phyloP scores from a whole-genome alignment of 768 basidiomycete species.

The Hypholoma fasciculare region DNA sequence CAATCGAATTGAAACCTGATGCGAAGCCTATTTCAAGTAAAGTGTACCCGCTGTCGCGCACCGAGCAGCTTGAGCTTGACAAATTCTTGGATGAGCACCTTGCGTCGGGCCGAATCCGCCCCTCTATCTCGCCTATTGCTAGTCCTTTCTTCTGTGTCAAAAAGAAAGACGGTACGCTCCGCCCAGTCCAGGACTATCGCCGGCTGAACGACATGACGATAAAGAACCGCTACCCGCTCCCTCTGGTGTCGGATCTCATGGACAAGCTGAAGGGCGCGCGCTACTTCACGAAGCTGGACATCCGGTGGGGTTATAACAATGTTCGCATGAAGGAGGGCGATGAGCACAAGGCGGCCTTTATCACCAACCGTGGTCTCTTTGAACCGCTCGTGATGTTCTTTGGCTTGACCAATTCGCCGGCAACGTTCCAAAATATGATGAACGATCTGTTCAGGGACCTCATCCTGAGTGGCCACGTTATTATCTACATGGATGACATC shows the following conservation, averaged over 20 bases:
- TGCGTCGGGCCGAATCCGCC: constrained; percentile 32
- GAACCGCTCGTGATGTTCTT: constrained; percentile 41
- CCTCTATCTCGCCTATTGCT: constrained; percentile 28
- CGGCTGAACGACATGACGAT: constrained; percentile 35
- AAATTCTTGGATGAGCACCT: constrained; percentile 20
- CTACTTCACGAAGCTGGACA: constrained; percentile 35
- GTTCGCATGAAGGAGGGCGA: constrained; percentile 27
- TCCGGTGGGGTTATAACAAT: constrained; percentile 15
- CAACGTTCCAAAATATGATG: constrained; percentile 43
- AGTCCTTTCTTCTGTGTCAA: constrained; percentile 33
- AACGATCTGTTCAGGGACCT: constrained; percentile 35
- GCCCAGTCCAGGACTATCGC: constrained; percentile 30
- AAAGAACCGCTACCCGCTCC: constrained; percentile 31
- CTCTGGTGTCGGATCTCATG: constrained; percentile 25
- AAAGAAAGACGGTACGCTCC: constrained; percentile 32
- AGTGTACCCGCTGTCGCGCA: constrained; percentile 27
- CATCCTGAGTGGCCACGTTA: constrained; percentile 32
- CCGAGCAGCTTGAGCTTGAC: constrained; percentile 30
- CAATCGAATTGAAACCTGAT: constrained; percentile 32
- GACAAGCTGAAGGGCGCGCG: constrained; percentile 16
- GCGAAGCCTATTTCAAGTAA: constrained; percentile 31
- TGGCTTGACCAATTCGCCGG: constrained; percentile 37
- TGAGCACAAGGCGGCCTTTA: constrained; percentile 46
- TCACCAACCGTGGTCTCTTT: constrained; percentile 32
- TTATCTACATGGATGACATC: constrained; percentile 46